Evolutionary conservation across 345 rosid genomes (phyloP), one percentile per base, ranked within the genome.

Genomic region (Arabis hirsuta): DNA sequence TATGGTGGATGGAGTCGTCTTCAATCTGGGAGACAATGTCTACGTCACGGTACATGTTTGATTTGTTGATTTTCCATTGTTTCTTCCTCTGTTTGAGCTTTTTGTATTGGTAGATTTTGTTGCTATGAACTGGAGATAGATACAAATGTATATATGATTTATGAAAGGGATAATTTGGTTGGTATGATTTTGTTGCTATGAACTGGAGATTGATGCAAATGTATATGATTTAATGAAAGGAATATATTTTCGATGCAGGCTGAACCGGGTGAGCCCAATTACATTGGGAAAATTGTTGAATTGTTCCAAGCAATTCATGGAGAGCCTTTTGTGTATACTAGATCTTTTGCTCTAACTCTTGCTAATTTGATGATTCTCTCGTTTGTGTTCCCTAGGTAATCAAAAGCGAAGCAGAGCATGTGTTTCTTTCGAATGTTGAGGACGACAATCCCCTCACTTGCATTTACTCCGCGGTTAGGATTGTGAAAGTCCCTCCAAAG

Each of bases 371-470:
- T 11, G 43, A 41, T 32, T 29, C 10, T 52, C 12, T 34, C 38
- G 3, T 50, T 42, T 67, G 29, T 38, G 47, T 41, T 12, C 4
- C 6, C 0, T 64, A 83, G 86, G 81, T 83, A 9, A 81, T 83
- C 14, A 20, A 79, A 59, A 39, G 53, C 3, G 57, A 58, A 61
- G 65, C 56, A 1, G 0, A 60, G 11, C 55, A 57, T 19, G 52
- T 72, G 14, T 84, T 84, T 65, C 72, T 84, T 8, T 82, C 85
- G 0, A 81, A 82, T 39, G 67, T 78, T 4, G 70, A 51, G 56
- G 77, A 82, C 66, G 86, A 84, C 22, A 84, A 82, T 62, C 86
- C 75, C 5, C 76, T 84, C 12, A 47, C 67, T 47, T 82, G 84
- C 58, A 61, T 84, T 3, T 5, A 57, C 7, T 79, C 82, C 0